A percentile compares a stretch with the other conserved stretches of the same genome.
These are phyloP conservation scores for Lentinus tigrinus DNA, from an alignment of 768 basidiomycete genomes.

Conservation along the genomic window DNA sequence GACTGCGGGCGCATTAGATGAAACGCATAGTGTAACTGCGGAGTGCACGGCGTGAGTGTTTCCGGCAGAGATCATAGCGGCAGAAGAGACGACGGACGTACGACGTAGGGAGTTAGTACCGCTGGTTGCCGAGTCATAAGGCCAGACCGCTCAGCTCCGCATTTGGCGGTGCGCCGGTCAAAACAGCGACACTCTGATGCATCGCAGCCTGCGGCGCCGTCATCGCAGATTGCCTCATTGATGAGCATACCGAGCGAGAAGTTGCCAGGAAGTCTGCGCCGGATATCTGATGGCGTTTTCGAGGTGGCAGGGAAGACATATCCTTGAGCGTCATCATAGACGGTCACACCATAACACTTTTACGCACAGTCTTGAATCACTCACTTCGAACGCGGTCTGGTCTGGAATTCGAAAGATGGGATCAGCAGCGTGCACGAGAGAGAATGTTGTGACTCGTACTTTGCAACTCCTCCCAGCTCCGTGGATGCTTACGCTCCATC, in stretches of 20 bases:
- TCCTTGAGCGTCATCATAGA: constrained; percentile 22
- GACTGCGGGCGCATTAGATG: constrained; percentile 8
- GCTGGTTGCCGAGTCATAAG: constrained; percentile 11
- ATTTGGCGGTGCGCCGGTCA: constrained; percentile 12
- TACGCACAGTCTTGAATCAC: constrained; percentile 18
- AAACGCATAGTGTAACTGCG: constrained; percentile 13
- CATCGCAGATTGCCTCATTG: constrained; percentile 19
- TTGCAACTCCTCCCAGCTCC: constrained; percentile 26
- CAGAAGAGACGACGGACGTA: not conserved
- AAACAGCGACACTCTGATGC: constrained; percentile 13
- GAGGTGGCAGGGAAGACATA: constrained; percentile 23
- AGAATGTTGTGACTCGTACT: constrained; percentile 7
- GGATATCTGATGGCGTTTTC: constrained; percentile 27
- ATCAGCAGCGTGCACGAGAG: not conserved
- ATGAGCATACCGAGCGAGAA: constrained; percentile 19
- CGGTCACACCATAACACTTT: constrained; percentile 6
- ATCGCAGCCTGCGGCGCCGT: constrained; percentile 8
- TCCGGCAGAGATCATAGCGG: not conserved
- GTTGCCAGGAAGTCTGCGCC: constrained; percentile 17
- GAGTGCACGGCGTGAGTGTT: not conserved
- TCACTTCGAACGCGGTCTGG: constrained; percentile 27
- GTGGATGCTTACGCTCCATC: constrained; percentile 27
- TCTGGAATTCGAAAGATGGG: constrained; percentile 1
- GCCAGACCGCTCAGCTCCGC: constrained; percentile 14
- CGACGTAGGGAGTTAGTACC: not conserved